Evolutionary conservation across 345 rosid species (phyloP), one percentile per base, ranked within the genome.

Genomic region (Salix koriyanagi): DNA sequence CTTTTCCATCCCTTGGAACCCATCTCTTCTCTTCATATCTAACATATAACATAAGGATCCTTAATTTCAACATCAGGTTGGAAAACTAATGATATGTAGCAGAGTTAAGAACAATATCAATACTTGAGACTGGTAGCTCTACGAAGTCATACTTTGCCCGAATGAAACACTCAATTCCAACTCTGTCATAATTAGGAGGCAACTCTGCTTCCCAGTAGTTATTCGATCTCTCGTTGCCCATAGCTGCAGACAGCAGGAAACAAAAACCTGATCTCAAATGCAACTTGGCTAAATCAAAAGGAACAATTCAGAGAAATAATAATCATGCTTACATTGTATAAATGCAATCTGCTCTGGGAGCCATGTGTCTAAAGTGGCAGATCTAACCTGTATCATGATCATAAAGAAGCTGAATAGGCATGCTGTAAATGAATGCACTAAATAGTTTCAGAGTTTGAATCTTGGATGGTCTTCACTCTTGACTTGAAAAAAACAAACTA

Each of bases 301-400:
- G 21, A 41, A 61, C 30, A 41, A 69, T 56, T 50, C 16, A 65
- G 72, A 56, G 70, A 64, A 67, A 61, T 28, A 64, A 25, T 39
- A 42, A 66, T 61, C 72, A 30, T n/a, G 79, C 94, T 87, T 85
- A 96, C 99, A 88, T 80, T 90, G 91, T 81, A 91, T 28, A 77
- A 85, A 90, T 70, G 95, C 70, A 77, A 96, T 89, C 87, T 96
- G 99, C 78, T 92, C 97, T 2, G 99, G 98, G 71, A 96, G 97
- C 99, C 99, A 96, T 76, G 98, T 96, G 86, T 96, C 99, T 71
- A 96, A 72, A 75, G 98, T 93, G 73, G 92, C 89, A 75, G 99
- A 96, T 78, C 98, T 87, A 72, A 96, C 98, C 98, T 96, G 82
- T 39, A 74, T 37, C 50, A 72, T 71, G 70, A 67, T 41, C 46